phyloP scores from a whole-genome alignment of 2,329 filamentous ascomycete species.

The Aspergillus sp. region DNA sequence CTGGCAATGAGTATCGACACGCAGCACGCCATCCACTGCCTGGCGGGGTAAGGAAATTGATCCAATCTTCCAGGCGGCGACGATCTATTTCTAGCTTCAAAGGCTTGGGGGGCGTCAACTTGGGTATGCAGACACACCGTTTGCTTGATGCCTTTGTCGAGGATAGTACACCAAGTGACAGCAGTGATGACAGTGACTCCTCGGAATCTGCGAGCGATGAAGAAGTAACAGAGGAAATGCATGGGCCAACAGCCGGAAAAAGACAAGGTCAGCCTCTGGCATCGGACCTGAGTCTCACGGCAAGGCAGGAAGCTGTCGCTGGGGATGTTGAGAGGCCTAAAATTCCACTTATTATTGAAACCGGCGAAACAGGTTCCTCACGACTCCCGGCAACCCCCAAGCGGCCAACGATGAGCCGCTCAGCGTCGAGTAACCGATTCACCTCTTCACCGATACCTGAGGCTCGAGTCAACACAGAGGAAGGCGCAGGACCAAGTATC shows the following conservation, averaged over 20 bases:
- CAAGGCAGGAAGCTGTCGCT: slow-evolving; percentile 2
- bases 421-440: slow-evolving; percentile 51
- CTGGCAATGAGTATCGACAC: slow-evolving; percentile 52
- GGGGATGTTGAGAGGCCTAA: slow-evolving; percentile 3
- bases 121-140: slow-evolving; percentile 75
- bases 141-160: slow-evolving; percentile 63
- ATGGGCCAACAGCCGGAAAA: background rate
- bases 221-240: slow-evolving; percentile 24
- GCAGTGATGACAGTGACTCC: slow-evolving; percentile 41
- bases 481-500: slow-evolving; percentile 67
- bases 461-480: slow-evolving; percentile 64
- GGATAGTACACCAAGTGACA: slow-evolving; percentile 47
- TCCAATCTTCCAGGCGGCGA: slow-evolving; percentile 59
- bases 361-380: slow-evolving; percentile 23
- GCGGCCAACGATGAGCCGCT: slow-evolving; percentile 29
- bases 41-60: slow-evolving; percentile 61
- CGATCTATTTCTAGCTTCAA: slow-evolving; percentile 49
- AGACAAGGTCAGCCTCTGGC: background rate
- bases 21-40: slow-evolving; percentile 49
- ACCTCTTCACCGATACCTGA: slow-evolving; percentile 72
- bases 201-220: slow-evolving; percentile 43
- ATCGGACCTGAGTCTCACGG: background rate
- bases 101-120: slow-evolving; percentile 58
- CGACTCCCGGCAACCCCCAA: slow-evolving; percentile 18
- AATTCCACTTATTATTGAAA: slow-evolving; percentile 28